A percentile compares a stretch with the other conserved stretches of the same genome.
Conservation (phyloP, 108 stramenopile species). For the Pseudonitzschia multistriata region DNA sequence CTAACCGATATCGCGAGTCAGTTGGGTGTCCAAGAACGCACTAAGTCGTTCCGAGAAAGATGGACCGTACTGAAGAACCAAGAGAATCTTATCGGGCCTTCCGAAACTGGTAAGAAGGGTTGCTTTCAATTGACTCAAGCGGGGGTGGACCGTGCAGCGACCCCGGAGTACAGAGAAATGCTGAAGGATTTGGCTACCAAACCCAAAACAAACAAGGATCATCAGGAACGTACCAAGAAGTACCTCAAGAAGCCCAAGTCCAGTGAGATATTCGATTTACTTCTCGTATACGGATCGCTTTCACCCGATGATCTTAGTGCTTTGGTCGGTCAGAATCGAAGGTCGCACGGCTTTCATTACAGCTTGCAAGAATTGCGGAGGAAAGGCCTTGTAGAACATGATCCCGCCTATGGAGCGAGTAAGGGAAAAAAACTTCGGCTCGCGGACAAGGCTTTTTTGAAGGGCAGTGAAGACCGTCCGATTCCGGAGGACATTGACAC, state of each 20-base stretch:
- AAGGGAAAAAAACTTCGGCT: background rate
- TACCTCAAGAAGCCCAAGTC: background rate
- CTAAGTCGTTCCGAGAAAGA: background rate
- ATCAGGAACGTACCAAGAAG: conserved; percentile 4
- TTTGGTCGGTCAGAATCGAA: background rate
- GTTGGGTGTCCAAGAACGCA: background rate
- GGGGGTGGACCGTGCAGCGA: background rate
- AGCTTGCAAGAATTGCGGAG: background rate
- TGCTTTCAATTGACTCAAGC: background rate
- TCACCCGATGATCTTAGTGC: background rate
- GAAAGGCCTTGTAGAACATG: background rate
- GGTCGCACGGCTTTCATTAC: background rate
- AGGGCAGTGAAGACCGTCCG: too few species aligned
- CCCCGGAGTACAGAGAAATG: conserved; percentile 3
- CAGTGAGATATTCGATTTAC: background rate
- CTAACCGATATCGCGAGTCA: background rate
- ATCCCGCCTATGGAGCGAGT: background rate
- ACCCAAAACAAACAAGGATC: background rate
- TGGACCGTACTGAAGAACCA: background rate
- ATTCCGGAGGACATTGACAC: background rate
- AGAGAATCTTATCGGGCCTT: background rate
- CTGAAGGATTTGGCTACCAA: background rate
- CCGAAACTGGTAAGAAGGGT: background rate
- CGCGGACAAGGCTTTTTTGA: background rate
- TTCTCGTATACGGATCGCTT: background rate